Evolutionary conservation across 179 eudicot genomes (phyloP), one percentile per base, ranked within the genome.

Genomic region (Vitellaria paradoxa): DNA sequence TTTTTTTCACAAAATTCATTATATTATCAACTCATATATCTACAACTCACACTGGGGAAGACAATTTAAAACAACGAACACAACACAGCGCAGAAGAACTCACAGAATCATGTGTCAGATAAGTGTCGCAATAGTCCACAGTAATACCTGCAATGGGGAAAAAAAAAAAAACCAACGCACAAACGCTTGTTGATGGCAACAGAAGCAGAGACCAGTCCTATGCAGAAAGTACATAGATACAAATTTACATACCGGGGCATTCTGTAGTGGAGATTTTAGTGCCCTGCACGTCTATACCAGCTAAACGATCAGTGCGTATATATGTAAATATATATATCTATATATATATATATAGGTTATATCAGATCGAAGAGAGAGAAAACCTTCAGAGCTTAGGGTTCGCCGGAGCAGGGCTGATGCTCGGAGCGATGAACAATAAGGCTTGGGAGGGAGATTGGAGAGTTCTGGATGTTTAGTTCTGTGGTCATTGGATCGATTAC

Each of bases 61-160:
- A n/a, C 37, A 57, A 57, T 13, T 1, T 57, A 20, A 0, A n/a
- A n/a, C 9, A n/a, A n/a, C 13, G 61, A 18, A 57, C 5, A 21
- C 14, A 20, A 7, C 24, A 61, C 6, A 6, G 4, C 8, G 6
- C 6, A 70, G 10, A 9, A 45, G 12, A 17, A 74, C 86, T 83
- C 53, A 86, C 89, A 6, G 89, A 83, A 75, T 86, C 89, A 74
- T 86, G 89, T 0, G 89, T 86, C 69, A 86, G 76, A 79, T 86
- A 84, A 59, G 89, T 86, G 64, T 86, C 89, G 72, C 89, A 86
- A 63, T 86, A 86, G 55, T 86, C 89, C 89, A 78, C 89, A 86
- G 59, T 86, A 86, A 53, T 86, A 86, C 84, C 89, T 85, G 83
- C 30, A 84, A 76, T 14, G 60, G 18, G 14, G 2, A 14, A 20